Conservation (phyloP, 1,284 basidiomycete species). For the Stygiomarasmius scandens region DNA sequence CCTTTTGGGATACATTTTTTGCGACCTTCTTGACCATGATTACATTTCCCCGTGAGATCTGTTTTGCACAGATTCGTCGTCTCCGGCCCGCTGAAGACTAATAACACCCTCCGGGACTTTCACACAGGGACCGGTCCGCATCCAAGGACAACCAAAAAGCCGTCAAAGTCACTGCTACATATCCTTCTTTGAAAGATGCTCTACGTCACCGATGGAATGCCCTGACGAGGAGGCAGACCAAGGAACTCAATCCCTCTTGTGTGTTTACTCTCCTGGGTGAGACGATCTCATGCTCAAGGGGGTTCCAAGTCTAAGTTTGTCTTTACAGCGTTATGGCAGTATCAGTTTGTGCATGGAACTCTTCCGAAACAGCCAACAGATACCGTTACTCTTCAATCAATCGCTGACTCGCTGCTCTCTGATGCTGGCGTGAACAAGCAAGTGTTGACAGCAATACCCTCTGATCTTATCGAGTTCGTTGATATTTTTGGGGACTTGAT, state of each 20-base stretch:
- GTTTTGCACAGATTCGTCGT: slow-evolving; percentile 14
- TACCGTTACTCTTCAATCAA: slow-evolving; percentile 59
- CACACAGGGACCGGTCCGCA: slow-evolving; percentile 62
- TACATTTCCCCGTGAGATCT: slow-evolving; percentile 73
- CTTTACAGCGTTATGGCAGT: slow-evolving; percentile 82
- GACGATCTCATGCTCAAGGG: slow-evolving; percentile 23
- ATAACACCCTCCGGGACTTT: slow-evolving; percentile 14
- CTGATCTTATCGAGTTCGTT: slow-evolving; percentile 61
- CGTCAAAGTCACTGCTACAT: slow-evolving; percentile 65
- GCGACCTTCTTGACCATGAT: slow-evolving; percentile 86
- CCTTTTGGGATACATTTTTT: slow-evolving; percentile 92
- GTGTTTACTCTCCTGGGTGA: slow-evolving; percentile 76
- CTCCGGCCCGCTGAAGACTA: slow-evolving; percentile 4
- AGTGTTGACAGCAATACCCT: slow-evolving; percentile 56
- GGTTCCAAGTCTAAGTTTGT: background rate
- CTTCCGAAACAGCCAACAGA: slow-evolving; percentile 59
- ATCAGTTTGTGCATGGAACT: slow-evolving; percentile 59
- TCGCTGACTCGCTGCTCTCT: slow-evolving; percentile 62
- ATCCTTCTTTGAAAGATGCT: slow-evolving; percentile 67
- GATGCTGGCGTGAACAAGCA: slow-evolving; percentile 73
- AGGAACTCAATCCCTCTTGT: slow-evolving; percentile 74
- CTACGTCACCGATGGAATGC: slow-evolving; percentile 71
- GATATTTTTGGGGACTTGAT: background rate
- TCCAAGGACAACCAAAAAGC: slow-evolving; percentile 65
- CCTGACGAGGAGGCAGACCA: slow-evolving; percentile 74